A percentile compares a stretch with the other conserved stretches of the same genome.
Evolutionary conservation across 495 filamentous ascomycete genomes (phyloP).

Genomic region (Penicillium canescens): DNA sequence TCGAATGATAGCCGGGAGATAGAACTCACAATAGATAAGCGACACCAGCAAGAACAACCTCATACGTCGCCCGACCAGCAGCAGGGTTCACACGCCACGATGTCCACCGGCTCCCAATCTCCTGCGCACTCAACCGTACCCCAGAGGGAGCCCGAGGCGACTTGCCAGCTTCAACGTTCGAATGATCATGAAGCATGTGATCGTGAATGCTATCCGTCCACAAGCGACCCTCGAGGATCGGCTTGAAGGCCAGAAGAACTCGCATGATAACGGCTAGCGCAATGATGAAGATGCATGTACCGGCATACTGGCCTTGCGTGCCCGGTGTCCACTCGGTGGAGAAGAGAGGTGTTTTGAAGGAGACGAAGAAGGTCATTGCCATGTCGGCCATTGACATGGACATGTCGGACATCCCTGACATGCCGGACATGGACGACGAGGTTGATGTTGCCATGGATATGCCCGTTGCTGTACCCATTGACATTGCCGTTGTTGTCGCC

Average conservation of each 20-base stretch:
- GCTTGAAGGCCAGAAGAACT: conserved; percentile 23
- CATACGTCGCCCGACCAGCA: conserved; percentile 22
- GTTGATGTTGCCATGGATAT: conserved; percentile 24
- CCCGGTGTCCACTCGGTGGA: conserved; percentile 23
- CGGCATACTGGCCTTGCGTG: conserved; percentile 27
- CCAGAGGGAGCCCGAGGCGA: conserved; percentile 8
- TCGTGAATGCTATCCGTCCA: conserved; percentile 24
- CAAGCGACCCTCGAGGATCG: conserved; percentile 20
- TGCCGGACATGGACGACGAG: conserved; percentile 6
- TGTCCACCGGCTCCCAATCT: conserved; percentile 24
- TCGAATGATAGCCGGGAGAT: background rate
- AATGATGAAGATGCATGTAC: conserved; percentile 34
- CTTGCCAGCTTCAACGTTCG: background rate
- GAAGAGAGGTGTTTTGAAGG: conserved; percentile 25
- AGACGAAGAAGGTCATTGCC: conserved; percentile 35
- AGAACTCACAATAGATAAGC: conserved; percentile 28
- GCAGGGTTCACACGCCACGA: conserved; percentile 30
- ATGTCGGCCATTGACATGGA: conserved; percentile 30
- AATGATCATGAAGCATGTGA: conserved; percentile 3
- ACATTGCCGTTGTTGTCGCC: conserved; percentile 3
- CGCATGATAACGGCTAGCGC: conserved; percentile 27
- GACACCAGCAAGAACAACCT: conserved; percentile 23
- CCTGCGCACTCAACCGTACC: conserved; percentile 10
- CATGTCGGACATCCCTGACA: conserved; percentile 10
- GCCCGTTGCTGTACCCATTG: background rate